Evolutionary conservation across 2,329 filamentous ascomycete genomes (phyloP).

Genomic region (Trichoderma atrobrunneum): DNA sequence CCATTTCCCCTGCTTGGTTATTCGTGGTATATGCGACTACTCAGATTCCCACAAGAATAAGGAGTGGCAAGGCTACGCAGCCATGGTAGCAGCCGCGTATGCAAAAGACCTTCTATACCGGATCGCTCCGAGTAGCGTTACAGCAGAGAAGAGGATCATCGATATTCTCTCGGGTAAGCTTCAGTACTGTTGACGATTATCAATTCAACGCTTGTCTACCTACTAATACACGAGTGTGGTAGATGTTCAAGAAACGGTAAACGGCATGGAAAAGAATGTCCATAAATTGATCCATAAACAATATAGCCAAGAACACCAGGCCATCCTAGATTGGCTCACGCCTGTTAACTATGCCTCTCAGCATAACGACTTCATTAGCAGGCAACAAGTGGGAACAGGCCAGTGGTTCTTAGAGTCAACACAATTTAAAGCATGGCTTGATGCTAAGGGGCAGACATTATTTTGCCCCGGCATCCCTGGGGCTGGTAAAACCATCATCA

Average conservation of each 20-base stretch:
- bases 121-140: neutral
- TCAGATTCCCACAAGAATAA: neutral
- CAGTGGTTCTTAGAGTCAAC: neutral
- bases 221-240: neutral
- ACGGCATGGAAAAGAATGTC: neutral
- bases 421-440: neutral
- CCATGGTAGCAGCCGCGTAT: neutral
- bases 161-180: neutral
- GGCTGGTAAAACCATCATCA: neutral
- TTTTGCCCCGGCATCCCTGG: neutral
- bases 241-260: neutral
- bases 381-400: neutral
- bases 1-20: neutral
- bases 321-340: neutral
- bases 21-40: neutral
- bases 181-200: rapidly evolving
- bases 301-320: neutral
- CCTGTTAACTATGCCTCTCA: neutral
- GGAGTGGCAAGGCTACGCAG: neutral
- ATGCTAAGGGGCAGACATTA: neutral
- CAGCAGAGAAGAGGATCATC: neutral
- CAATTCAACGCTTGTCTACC: rapidly evolving
- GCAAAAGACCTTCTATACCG: neutral
- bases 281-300: neutral
- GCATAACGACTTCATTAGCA: neutral